Conservation (phyloP, 75 land plant species). For the Pinus taeda region DNA sequence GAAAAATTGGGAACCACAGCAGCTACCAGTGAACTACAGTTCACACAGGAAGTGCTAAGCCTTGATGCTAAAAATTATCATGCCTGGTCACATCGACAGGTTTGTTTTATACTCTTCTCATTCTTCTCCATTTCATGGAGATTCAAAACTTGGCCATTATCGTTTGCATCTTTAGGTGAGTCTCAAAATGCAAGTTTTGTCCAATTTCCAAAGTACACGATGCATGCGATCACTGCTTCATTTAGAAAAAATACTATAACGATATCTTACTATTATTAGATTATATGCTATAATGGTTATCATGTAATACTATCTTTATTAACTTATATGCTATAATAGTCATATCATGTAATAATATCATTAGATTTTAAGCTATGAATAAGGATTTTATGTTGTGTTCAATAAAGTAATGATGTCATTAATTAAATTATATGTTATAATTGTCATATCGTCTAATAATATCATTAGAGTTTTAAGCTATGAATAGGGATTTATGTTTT, state of each 20-base stretch:
- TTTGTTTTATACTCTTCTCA: slow-evolving; percentile 4
- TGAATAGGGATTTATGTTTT: too few relatives aligned
- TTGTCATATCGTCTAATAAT: too few relatives aligned
- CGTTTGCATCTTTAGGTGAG: neutral
- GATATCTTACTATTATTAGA: too few relatives aligned
- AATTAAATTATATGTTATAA: too few relatives aligned
- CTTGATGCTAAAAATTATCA: slow-evolving; percentile 94
- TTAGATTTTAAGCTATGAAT: too few relatives aligned
- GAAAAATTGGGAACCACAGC: slow-evolving; percentile 77
- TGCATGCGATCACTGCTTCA: neutral
- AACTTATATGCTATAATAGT: neutral
- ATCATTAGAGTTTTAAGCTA: too few relatives aligned
- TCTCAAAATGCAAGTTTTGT: neutral
- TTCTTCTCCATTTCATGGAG: neutral
- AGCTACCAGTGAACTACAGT: slow-evolving; percentile 55
- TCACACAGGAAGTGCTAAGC: slow-evolving; percentile 64
- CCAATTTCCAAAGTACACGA: too few relatives aligned
- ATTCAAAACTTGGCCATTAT: neutral
- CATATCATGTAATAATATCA: too few relatives aligned
- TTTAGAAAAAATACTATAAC: neutral
- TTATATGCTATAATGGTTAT: too few relatives aligned
- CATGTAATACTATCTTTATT: too few relatives aligned
- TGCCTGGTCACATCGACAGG: slow-evolving; percentile 99
- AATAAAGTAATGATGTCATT: too few relatives aligned
- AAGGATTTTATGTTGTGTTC: too few relatives aligned